These are phyloP conservation scores for Rubia occidens DNA, from an alignment of 305 asterid genomes.

Conservation along the genomic window DNA sequence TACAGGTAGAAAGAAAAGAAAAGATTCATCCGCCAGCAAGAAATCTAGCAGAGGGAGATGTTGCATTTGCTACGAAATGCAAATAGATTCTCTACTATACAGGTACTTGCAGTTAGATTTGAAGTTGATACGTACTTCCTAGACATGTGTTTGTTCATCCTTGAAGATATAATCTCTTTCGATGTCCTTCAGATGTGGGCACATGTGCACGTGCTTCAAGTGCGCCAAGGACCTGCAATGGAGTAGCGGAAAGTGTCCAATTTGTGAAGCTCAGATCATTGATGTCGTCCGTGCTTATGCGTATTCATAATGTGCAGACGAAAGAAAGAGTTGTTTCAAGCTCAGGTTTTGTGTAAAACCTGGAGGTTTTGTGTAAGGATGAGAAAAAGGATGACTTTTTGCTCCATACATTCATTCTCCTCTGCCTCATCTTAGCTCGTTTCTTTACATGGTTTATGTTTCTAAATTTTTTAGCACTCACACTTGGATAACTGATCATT, in stretches of 20 bases:
- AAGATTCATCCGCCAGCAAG: conserved; percentile 20
- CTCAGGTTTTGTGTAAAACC: conserved; percentile 18
- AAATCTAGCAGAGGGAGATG: conserved; percentile 41
- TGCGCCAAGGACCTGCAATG: conserved; percentile 70
- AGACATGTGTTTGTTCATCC: not conserved
- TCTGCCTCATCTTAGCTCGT: not conserved
- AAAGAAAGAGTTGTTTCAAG: conserved; percentile 17
- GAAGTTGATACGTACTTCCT: not conserved
- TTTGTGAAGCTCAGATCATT: conserved; percentile 59
- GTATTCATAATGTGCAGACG: conserved; percentile 27
- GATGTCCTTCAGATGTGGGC: conserved; percentile 62
- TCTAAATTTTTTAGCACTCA: conserved; percentile 1
- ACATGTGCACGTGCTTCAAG: conserved; percentile 83
- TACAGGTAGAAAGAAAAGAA: conserved; percentile 40
- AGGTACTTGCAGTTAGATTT: conserved; percentile 32
- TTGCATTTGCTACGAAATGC: conserved; percentile 49
- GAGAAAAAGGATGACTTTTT: conserved; percentile 8
- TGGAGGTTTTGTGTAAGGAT: not conserved
- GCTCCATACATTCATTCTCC: not conserved
- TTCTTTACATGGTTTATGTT: not conserved
- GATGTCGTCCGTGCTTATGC: conserved; percentile 55
- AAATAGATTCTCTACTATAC: conserved; percentile 64
- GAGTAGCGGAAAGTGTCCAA: conserved; percentile 63
- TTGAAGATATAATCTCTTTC: not conserved
- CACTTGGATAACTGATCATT: conserved; percentile 2